Evolutionary conservation across 768 basidiomycete species (phyloP).

Genomic region (Panus rudis): DNA sequence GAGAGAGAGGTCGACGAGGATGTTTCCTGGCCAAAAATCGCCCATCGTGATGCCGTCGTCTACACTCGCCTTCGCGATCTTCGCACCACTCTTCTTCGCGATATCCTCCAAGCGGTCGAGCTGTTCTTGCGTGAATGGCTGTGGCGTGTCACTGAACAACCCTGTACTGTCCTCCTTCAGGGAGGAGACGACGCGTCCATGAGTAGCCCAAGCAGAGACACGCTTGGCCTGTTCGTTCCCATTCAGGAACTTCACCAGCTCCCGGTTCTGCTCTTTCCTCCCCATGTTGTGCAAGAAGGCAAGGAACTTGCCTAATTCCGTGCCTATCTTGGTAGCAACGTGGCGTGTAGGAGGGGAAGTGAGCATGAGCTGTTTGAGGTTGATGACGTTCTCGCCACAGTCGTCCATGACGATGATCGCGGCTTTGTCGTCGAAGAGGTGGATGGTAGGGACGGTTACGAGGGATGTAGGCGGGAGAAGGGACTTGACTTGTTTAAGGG

Average conservation of each 20-base stretch:
- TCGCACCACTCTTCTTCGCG: conserved; percentile 19
- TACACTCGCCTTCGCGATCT: conserved; percentile 26
- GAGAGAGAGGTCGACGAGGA: conserved; percentile 37
- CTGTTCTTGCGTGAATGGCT: conserved; percentile 29
- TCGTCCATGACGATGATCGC: conserved; percentile 61
- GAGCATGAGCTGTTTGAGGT: conserved; percentile 36
- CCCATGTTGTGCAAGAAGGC: conserved; percentile 44
- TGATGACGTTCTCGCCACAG: conserved; percentile 33
- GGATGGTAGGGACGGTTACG: conserved; percentile 42
- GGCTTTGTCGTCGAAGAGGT: conserved; percentile 40
- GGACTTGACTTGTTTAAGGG: conserved; percentile 36
- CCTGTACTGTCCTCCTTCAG: conserved; percentile 8
- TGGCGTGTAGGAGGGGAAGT: conserved; percentile 21
- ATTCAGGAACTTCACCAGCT: conserved; percentile 31
- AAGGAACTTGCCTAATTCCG: conserved; percentile 50
- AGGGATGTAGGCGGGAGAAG: conserved; percentile 31
- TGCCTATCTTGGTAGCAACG: conserved; percentile 40
- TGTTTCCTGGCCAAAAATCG: conserved; percentile 71
- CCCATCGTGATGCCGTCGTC: conserved; percentile 43
- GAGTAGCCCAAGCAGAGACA: conserved; percentile 35
- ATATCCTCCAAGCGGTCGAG: conserved; percentile 29
- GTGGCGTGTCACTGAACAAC: conserved; percentile 35
- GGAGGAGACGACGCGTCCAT: conserved; percentile 34
- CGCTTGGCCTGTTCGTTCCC: conserved; percentile 33
- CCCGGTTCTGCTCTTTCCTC: conserved; percentile 12